phyloP scores from a whole-genome alignment of 2,329 filamentous ascomycete species.

The Diplodia sapinea region DNA sequence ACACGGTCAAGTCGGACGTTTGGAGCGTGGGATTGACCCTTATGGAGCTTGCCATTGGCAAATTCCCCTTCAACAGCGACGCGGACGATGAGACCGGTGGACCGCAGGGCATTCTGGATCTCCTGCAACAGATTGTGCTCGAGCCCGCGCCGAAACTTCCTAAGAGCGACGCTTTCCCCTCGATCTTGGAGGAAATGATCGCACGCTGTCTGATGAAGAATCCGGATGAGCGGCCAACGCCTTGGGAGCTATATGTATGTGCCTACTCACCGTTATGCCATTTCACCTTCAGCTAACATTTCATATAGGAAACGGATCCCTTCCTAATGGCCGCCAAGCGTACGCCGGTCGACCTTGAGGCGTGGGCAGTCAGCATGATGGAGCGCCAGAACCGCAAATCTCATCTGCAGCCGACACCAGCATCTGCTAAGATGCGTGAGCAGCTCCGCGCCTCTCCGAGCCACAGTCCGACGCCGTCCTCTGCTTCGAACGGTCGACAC shows the following conservation, averaged over 20 bases:
- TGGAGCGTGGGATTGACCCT: conserved; percentile 96
- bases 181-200: conserved; percentile 94
- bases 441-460: conserved; percentile 43
- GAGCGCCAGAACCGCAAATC: conserved; percentile 95
- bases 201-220: conserved; percentile 93
- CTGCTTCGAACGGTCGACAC: conserved; percentile 34
- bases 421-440: conserved; percentile 63
- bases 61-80: conserved; percentile 90
- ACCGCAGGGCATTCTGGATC: conserved; percentile 92
- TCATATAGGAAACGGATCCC: conserved; percentile 77
- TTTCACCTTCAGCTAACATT: conserved; percentile 34
- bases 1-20: conserved; percentile 97
- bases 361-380: conserved; percentile 94
- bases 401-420: conserved; percentile 81
- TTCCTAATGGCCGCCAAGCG: conserved; percentile 97
- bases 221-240: conserved; percentile 86
- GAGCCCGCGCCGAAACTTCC: conserved; percentile 92
- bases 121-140: conserved; percentile 96
- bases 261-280: background rate
- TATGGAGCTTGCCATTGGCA: conserved; percentile 97
- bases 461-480: conserved; percentile 37
- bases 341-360: conserved; percentile 89
- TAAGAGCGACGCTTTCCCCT: conserved; percentile 96
- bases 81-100: conserved; percentile 70
- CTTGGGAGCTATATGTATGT: conserved; percentile 88